phyloP scores from a whole-genome alignment of 179 eudicot species.

The Beta corolliflora region DNA sequence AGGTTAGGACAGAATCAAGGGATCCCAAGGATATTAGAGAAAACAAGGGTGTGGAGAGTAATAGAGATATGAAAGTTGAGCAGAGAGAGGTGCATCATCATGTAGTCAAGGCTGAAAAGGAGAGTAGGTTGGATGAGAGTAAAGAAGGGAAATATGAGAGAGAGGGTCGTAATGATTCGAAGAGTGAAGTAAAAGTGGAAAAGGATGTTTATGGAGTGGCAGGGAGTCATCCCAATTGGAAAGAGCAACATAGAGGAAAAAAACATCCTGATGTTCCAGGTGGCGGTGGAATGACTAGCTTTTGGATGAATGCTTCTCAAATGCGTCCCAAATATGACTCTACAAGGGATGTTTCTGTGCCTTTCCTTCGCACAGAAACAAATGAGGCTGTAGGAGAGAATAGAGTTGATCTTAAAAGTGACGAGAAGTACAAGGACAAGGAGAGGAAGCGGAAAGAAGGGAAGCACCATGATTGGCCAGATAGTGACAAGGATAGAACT shows the following conservation, averaged over 20 bases:
- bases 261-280: constrained; percentile 55
- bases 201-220: constrained; percentile 52
- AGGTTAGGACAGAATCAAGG: constrained; percentile 55
- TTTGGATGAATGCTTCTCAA: constrained; percentile 42
- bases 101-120: constrained; percentile 53
- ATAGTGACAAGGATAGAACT: constrained; percentile 58
- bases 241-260: constrained; percentile 65
- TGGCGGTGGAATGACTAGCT: constrained; percentile 49
- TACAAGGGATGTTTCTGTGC: constrained; percentile 26
- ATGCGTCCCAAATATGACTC: constrained; percentile 46
- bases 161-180: constrained; percentile 49
- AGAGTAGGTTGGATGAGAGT: constrained; percentile 50
- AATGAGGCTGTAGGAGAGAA: constrained; percentile 82
- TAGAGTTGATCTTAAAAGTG: constrained; percentile 67
- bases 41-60: constrained; percentile 48
- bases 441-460: constrained; percentile 86
- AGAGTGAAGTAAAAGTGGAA: constrained; percentile 57
- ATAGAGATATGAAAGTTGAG: constrained; percentile 48
- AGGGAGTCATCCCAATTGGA: constrained; percentile 53
- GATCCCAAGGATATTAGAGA: constrained; percentile 61
- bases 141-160: constrained; percentile 58
- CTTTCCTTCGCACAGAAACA: constrained; percentile 29
- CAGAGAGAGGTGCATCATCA: constrained; percentile 52
- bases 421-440: constrained; percentile 78
- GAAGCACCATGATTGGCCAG: constrained; percentile 81